Evolutionary conservation across 768 basidiomycete genomes (phyloP).

Genomic region (Pleurotus djamor): DNA sequence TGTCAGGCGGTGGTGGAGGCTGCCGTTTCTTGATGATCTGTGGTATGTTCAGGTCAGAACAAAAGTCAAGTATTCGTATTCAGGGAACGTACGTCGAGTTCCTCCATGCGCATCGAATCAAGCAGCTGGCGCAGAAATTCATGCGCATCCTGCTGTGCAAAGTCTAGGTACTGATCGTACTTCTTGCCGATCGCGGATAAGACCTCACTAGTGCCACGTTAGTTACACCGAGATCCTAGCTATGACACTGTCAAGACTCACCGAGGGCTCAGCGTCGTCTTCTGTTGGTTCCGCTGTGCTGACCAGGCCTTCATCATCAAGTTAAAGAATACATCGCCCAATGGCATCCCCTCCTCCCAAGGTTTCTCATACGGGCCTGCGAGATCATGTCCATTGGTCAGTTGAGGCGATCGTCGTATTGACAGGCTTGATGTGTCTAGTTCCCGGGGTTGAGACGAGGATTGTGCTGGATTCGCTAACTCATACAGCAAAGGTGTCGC

Average conservation of each 20-base stretch:
- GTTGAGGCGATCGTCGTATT: slow-evolving; percentile 54
- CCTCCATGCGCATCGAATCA: slow-evolving; percentile 94
- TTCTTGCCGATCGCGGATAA: slow-evolving; percentile 73
- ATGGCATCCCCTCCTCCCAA: slow-evolving; percentile 61
- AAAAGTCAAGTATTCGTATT: background rate
- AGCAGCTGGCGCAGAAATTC: slow-evolving; percentile 88
- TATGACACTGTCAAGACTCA: slow-evolving; percentile 29
- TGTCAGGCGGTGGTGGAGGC: slow-evolving; percentile 36
- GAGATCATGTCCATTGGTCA: slow-evolving; percentile 64
- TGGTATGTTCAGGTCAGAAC: background rate
- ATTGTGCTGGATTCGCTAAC: slow-evolving; percentile 52
- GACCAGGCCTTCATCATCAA: slow-evolving; percentile 65
- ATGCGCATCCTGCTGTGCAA: slow-evolving; percentile 95
- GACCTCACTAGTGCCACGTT: slow-evolving; percentile 42
- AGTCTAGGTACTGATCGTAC: slow-evolving; percentile 93
- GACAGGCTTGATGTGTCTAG: slow-evolving; percentile 36
- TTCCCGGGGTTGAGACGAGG: slow-evolving; percentile 38
- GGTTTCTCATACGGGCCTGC: slow-evolving; percentile 50
- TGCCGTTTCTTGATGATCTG: slow-evolving; percentile 80
- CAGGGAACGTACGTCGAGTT: slow-evolving; percentile 65
- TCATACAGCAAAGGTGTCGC: slow-evolving; percentile 62
- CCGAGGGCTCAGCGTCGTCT: slow-evolving; percentile 66
- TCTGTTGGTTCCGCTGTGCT: slow-evolving; percentile 47
- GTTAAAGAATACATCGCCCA: slow-evolving; percentile 66
- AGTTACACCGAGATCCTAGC: background rate